Percentiles rank a stretch among this genome's conserved stretches.
Conservation (phyloP, 116 monocot genomes). For the Trichopus zeylanicus region DNA sequence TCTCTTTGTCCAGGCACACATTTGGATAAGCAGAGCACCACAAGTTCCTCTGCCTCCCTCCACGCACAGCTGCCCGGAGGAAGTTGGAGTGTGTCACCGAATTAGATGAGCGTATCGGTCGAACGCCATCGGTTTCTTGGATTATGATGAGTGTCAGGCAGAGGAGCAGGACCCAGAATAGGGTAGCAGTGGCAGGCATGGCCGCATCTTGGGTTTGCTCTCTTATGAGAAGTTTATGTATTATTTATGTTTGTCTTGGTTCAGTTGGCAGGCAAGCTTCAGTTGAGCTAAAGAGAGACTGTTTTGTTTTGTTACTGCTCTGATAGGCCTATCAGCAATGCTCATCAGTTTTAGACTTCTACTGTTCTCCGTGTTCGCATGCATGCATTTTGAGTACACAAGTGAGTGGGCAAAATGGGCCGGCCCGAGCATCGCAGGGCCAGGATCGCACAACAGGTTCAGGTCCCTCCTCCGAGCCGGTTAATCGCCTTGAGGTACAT, state of each 20-base stretch:
- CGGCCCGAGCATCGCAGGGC: too few species aligned
- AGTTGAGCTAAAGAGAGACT: too few species aligned
- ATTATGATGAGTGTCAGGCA: neutral
- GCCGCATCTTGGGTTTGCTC: neutral
- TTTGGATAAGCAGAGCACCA: neutral
- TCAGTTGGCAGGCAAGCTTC: too few species aligned
- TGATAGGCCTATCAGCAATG: too few species aligned
- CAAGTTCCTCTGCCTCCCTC: neutral
- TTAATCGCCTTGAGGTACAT: too few species aligned
- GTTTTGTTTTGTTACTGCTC: too few species aligned
- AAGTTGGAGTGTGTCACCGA: conserved; percentile 11
- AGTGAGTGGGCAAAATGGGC: too few species aligned
- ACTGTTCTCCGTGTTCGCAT: too few species aligned
- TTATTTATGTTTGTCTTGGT: neutral
- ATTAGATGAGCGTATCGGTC: neutral
- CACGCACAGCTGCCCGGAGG: conserved; percentile 10
- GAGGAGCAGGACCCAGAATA: neutral
- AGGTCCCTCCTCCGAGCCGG: too few species aligned
- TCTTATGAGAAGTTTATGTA: neutral
- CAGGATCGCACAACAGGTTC: too few species aligned
- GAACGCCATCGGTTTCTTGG: neutral
- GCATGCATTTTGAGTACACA: too few species aligned
- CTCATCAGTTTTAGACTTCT: too few species aligned
- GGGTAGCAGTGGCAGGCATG: neutral
- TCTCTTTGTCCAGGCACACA: conserved; percentile 3